phyloP scores from a whole-genome alignment of 2,329 filamentous ascomycete species.

The Fusarium fujikuroi region DNA sequence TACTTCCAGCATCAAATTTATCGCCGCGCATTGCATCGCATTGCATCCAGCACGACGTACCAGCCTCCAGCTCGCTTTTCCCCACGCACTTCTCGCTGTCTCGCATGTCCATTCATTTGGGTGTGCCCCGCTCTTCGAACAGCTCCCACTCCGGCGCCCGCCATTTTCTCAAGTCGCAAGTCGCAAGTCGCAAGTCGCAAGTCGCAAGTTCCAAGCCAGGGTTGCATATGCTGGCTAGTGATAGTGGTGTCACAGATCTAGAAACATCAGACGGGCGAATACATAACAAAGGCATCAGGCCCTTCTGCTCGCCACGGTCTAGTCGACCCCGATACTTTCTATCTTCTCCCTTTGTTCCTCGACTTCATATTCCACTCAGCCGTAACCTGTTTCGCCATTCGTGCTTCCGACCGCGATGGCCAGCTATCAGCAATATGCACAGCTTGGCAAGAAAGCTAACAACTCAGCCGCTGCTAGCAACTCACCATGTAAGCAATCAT shows the following conservation, averaged over 20 bases:
- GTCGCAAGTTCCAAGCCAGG: constrained; percentile 6
- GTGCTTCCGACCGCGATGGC: constrained; percentile 36
- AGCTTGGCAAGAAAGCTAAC: constrained; percentile 41
- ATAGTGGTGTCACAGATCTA: constrained; percentile 32
- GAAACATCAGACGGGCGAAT: constrained; percentile 18
- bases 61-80: constrained; percentile 10
- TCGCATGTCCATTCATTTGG: constrained; percentile 7
- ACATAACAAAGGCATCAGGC: constrained; percentile 31
- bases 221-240: constrained; percentile 32
- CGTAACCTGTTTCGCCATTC: constrained; percentile 3
- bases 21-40: not conserved
- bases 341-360: not conserved
- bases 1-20: not conserved
- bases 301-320: constrained; percentile 2
- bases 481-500: constrained; percentile 24
- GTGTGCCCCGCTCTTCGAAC: constrained; percentile 15
- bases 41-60: not conserved
- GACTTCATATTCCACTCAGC: not conserved
- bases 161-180: not conserved
- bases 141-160: constrained; percentile 19
- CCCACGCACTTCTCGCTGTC: constrained; percentile 10
- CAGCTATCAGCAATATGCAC: constrained; percentile 45
- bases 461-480: constrained; percentile 38
- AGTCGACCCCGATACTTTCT: not conserved
- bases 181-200: not conserved